phyloP scores from a whole-genome alignment of 2,329 filamentous ascomycete species.

The Cadophora sp. region DNA sequence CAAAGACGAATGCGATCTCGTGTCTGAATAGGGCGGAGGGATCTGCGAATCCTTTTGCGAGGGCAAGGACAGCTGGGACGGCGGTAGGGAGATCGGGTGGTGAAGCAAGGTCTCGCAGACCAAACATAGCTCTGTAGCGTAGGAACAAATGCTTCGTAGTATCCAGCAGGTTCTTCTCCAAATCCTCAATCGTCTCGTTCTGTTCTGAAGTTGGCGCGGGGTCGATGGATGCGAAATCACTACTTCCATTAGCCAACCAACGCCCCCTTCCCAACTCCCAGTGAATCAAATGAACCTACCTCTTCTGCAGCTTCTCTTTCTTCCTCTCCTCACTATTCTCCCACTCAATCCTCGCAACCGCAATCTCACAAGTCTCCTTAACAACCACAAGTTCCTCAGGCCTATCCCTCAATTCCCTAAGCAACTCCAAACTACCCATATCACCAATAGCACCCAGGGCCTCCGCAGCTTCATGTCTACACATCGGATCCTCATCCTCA shows the following conservation, averaged over 20 bases:
- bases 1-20: slow-evolving; percentile 98
- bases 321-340: slow-evolving; percentile 77
- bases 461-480: slow-evolving; percentile 94
- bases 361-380: slow-evolving; percentile 96
- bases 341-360: slow-evolving; percentile 93
- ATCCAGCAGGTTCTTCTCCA: slow-evolving; percentile 82
- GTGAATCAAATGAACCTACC: slow-evolving; percentile 62
- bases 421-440: slow-evolving; percentile 72
- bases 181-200: slow-evolving; percentile 72
- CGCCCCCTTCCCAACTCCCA: background rate
- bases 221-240: slow-evolving; percentile 95
- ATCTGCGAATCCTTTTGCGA: slow-evolving; percentile 86
- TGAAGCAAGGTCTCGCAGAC: slow-evolving; percentile 90
- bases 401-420: slow-evolving; percentile 77
- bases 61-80: slow-evolving; percentile 81
- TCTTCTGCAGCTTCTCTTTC: slow-evolving; percentile 79
- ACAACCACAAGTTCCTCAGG: slow-evolving; percentile 79
- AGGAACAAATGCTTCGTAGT: slow-evolving; percentile 82
- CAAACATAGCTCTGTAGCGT: slow-evolving; percentile 98
- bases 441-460: slow-evolving; percentile 89
- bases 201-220: slow-evolving; percentile 82
- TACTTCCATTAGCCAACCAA: slow-evolving; percentile 49
- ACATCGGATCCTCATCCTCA: slow-evolving; percentile 89
- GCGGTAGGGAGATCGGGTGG: slow-evolving; percentile 91
- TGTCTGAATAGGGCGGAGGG: slow-evolving; percentile 93